Evolutionary conservation across 2,329 filamentous ascomycete species (phyloP).

Genomic region (Sclerotinia glacialis): DNA sequence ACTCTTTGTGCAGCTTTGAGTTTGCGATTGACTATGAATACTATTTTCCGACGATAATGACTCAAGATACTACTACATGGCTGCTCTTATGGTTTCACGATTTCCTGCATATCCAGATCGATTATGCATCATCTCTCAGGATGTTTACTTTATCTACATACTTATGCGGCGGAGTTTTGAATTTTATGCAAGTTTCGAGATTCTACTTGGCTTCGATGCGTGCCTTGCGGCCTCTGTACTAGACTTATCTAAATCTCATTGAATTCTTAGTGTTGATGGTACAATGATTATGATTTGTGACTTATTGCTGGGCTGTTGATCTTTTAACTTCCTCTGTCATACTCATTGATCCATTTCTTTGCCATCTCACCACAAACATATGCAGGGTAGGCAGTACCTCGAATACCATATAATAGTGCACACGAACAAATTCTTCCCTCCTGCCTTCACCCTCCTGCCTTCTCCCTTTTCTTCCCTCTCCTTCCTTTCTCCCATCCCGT

Average conservation of each 20-base stretch:
- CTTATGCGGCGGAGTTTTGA: conserved; percentile 1
- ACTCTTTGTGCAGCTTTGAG: conserved; percentile 8
- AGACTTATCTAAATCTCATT: not conserved
- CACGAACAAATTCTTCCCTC: not conserved
- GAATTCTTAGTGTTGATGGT: not conserved
- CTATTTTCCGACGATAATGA: conserved; percentile 14
- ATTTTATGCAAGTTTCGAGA: not conserved
- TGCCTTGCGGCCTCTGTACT: not conserved
- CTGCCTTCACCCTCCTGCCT: no score
- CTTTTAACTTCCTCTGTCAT: not conserved
- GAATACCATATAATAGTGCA: no score
- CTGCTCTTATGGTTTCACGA: not conserved
- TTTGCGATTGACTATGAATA: not conserved
- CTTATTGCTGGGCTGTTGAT: not conserved
- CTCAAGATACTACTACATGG: not conserved
- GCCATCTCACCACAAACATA: not conserved
- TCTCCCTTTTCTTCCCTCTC: not conserved
- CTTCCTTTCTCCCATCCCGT: not conserved
- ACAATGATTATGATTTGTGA: not conserved
- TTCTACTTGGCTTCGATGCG: not conserved
- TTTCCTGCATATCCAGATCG: not conserved
- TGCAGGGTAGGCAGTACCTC: no score
- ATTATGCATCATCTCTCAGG: not conserved
- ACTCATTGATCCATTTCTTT: no score
- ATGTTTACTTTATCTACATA: not conserved